Conservation (phyloP, 345 rosid genomes). For the Durio zibethinus region DNA sequence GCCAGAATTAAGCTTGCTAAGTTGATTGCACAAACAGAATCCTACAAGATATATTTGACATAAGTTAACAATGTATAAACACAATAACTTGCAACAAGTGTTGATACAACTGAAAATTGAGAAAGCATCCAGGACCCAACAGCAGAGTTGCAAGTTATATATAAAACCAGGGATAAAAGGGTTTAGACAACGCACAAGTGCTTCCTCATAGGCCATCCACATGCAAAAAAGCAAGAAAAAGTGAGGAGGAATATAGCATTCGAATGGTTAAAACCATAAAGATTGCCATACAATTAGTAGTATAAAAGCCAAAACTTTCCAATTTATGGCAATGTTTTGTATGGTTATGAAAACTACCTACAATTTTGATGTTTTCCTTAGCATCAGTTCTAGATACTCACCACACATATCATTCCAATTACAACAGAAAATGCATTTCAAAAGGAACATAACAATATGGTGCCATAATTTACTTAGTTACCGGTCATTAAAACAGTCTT, state of each 20-base stretch:
- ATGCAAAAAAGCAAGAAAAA: background rate
- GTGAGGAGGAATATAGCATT: background rate
- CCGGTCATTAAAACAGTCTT: background rate
- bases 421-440: background rate
- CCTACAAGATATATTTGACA: background rate
- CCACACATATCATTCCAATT: background rate
- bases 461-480: background rate
- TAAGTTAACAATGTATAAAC: background rate
- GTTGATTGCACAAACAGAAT: background rate
- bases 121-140: background rate
- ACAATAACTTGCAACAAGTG: background rate
- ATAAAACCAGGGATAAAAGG: background rate
- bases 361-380: background rate
- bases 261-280: background rate
- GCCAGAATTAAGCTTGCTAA: background rate
- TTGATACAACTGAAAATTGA: background rate
- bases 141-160: background rate
- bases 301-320: background rate
- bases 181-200: background rate
- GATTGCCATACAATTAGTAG: background rate
- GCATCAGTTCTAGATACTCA: background rate
- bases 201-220: background rate
- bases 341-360: background rate
- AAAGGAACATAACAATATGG: background rate
- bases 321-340: background rate